Conservation (phyloP, 2,329 filamentous ascomycete species). For the Tolypocladium guangdongense region DNA sequence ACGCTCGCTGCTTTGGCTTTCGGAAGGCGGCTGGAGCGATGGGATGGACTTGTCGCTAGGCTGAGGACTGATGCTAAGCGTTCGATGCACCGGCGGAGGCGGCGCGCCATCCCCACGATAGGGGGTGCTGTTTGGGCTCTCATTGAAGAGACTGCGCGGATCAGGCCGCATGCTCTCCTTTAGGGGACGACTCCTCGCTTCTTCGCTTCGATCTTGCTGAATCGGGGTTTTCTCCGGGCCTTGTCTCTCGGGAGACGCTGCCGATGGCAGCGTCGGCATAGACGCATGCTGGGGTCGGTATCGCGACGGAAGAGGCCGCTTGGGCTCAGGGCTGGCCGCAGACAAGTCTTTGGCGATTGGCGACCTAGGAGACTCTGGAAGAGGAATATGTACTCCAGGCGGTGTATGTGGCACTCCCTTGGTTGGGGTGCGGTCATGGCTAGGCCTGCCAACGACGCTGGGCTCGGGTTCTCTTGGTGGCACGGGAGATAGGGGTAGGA, state of each 20-base stretch:
- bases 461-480: slow-evolving; percentile 31
- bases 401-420: slow-evolving; percentile 16
- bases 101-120: slow-evolving; percentile 44
- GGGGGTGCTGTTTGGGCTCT: slow-evolving; percentile 18
- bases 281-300: slow-evolving; percentile 13
- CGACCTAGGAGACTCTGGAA: slow-evolving; percentile 12
- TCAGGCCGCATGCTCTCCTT: slow-evolving; percentile 28
- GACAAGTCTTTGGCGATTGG: slow-evolving; percentile 7
- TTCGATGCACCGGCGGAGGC: slow-evolving; percentile 43
- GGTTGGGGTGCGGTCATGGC: slow-evolving; percentile 7
- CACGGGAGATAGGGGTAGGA: slow-evolving; percentile 48
- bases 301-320: slow-evolving; percentile 11
- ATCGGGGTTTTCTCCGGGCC: slow-evolving; percentile 5
- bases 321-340: slow-evolving; percentile 11
- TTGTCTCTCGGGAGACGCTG: not conserved
- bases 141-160: slow-evolving; percentile 21
- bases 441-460: slow-evolving; percentile 16
- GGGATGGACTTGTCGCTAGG: slow-evolving; percentile 11
- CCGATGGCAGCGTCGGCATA: not conserved
- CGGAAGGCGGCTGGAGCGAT: slow-evolving; percentile 21
- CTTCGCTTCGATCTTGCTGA: slow-evolving; percentile 16
- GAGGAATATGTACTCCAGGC: slow-evolving; percentile 17
- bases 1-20: slow-evolving; percentile 28
- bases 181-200: slow-evolving; percentile 18
- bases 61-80: slow-evolving; percentile 25